Evolutionary conservation across 176 grass and related monocot species (phyloP).

Genomic region (Olyra latifolia): DNA sequence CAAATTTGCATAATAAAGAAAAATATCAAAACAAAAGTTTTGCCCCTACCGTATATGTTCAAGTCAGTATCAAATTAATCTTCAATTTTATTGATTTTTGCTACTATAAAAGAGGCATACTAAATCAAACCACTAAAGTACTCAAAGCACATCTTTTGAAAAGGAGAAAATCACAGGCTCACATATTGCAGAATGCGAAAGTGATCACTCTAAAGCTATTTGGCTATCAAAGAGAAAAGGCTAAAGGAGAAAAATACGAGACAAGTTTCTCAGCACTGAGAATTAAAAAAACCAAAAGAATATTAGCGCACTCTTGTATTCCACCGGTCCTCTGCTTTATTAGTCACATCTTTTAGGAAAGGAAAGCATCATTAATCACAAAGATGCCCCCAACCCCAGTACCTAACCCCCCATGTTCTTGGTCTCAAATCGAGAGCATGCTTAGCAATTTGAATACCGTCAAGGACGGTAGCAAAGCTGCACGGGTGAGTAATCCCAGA

Average conservation of each 20-base stretch:
- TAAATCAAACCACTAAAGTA: background rate
- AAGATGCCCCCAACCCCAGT: slow-evolving; percentile 23
- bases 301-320: slow-evolving; percentile 18
- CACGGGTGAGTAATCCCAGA: slow-evolving; percentile 8
- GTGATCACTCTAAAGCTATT: slow-evolving; percentile 33
- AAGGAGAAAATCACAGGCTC: slow-evolving; percentile 19
- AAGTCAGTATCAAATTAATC: too few relatives aligned
- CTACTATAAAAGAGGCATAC: too few relatives aligned
- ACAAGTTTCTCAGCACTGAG: slow-evolving; percentile 27
- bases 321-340: slow-evolving; percentile 35
- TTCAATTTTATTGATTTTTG: too few relatives aligned
- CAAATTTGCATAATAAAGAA: too few relatives aligned
- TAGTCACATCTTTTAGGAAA: slow-evolving; percentile 50
- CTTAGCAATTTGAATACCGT: slow-evolving; percentile 14
- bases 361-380: slow-evolving; percentile 38
- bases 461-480: slow-evolving; percentile 35
- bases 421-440: slow-evolving; percentile 10
- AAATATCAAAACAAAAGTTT: too few relatives aligned
- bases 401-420: slow-evolving; percentile 47
- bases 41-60: too few relatives aligned
- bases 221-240: slow-evolving; percentile 39
- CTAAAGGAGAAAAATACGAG: slow-evolving; percentile 10
- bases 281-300: slow-evolving; percentile 35
- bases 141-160: slow-evolving; percentile 24
- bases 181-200: slow-evolving; percentile 1